phyloP scores from a whole-genome alignment of 345 rosid species.

The Camelina hispida region DNA sequence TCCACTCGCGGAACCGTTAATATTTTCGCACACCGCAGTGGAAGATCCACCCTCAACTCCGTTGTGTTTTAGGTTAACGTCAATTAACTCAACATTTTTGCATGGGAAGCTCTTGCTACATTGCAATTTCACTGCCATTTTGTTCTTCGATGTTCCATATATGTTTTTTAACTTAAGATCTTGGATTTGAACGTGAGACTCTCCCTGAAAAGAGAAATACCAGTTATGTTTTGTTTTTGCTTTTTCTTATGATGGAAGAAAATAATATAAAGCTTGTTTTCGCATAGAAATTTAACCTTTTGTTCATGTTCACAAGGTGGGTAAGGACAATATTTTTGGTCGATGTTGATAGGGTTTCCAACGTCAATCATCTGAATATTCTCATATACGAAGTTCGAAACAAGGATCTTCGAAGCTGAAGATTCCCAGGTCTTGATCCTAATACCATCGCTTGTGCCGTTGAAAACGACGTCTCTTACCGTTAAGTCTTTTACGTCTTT shows the following conservation, averaged over 20 bases:
- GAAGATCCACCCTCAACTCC: slow-evolving; percentile 12
- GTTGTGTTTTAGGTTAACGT: slow-evolving; percentile 31
- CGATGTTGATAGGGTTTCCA: slow-evolving; percentile 36
- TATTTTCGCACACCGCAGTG: slow-evolving; percentile 39
- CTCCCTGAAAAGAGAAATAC: slow-evolving; percentile 29
- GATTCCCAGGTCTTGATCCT: slow-evolving; percentile 44
- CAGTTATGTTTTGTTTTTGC: not conserved
- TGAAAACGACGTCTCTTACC: slow-evolving; percentile 19
- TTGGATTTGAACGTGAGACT: slow-evolving; percentile 47
- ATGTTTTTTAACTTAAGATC: slow-evolving; percentile 42
- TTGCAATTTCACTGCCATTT: slow-evolving; percentile 43
- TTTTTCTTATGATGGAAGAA: slow-evolving; percentile 1
- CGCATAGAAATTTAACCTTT: slow-evolving; percentile 26
- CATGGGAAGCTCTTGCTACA: slow-evolving; percentile 46
- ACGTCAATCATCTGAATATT: slow-evolving; percentile 43
- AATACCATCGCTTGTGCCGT: slow-evolving; percentile 39
- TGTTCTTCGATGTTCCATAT: slow-evolving; percentile 41
- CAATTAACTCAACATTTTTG: slow-evolving; percentile 37
- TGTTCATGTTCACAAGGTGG: slow-evolving; percentile 17
- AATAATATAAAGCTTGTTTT: not conserved
- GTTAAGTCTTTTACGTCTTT: slow-evolving; percentile 30
- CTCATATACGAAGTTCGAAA: slow-evolving; percentile 33
- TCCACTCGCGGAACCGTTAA: slow-evolving; percentile 22
- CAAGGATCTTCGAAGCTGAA: slow-evolving; percentile 28
- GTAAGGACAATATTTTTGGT: slow-evolving; percentile 38